A percentile compares a stretch with the other conserved stretches of the same genome.
phyloP scores from a whole-genome alignment of 169 alveolate species.

The Cryptosporidium ubiquitum region DNA sequence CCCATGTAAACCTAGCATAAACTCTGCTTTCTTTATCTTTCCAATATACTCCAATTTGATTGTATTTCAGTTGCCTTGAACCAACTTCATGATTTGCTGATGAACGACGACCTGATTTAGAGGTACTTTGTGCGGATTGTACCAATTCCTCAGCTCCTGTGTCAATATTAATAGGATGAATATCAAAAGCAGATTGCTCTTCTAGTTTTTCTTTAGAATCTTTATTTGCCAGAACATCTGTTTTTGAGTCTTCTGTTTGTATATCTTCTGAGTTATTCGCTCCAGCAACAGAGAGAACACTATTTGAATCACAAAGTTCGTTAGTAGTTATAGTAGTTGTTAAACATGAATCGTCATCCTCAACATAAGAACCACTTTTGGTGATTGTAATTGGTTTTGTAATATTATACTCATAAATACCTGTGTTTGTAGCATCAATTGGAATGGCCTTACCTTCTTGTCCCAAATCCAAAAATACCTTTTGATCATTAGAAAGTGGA shows the following conservation, averaged over 20 bases:
- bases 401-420: constrained; percentile 61
- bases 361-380: constrained; percentile 39
- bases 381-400: constrained; percentile 28
- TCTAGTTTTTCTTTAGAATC: constrained; percentile 22
- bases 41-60: constrained; percentile 72
- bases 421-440: constrained; percentile 38
- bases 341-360: constrained; percentile 70
- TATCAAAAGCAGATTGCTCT: constrained; percentile 73
- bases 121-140: neutral
- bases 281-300: constrained; percentile 65
- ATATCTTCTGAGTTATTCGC: constrained; percentile 21
- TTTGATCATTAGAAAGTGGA: constrained; percentile 31
- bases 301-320: constrained; percentile 69
- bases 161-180: constrained; percentile 32
- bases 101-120: constrained; percentile 55
- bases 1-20: constrained; percentile 75
- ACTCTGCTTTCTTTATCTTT: constrained; percentile 74
- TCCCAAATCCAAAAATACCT: constrained; percentile 21
- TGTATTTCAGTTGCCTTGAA: constrained; percentile 59
- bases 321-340: constrained; percentile 70
- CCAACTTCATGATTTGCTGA: constrained; percentile 52
- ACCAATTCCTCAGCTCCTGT: constrained; percentile 12
- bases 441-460: constrained; percentile 3
- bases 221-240: constrained; percentile 2
- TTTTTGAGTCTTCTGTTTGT: constrained; percentile 23